Evolutionary conservation across 306 rosid genomes (phyloP).

Genomic region (Vigna reflexopilosa): DNA sequence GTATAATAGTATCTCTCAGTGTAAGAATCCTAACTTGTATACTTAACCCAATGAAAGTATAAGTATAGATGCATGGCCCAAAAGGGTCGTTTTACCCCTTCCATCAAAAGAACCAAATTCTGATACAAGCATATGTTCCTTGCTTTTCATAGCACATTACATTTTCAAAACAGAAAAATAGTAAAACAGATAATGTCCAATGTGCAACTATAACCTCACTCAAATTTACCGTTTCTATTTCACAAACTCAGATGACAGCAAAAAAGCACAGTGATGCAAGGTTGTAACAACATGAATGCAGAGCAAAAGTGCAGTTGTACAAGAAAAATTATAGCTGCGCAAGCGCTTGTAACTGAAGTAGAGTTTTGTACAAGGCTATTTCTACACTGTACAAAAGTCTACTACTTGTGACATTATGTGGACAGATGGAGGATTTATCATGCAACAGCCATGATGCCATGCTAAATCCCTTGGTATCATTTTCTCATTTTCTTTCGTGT

Average conservation of each 20-base stretch:
- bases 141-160: slow-evolving; percentile 54
- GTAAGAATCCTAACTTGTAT: slow-evolving; percentile 30
- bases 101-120: slow-evolving; percentile 5
- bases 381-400: neutral
- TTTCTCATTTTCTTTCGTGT: slow-evolving; percentile 44
- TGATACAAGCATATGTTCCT: slow-evolving; percentile 57
- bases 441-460: neutral
- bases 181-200: too few species aligned
- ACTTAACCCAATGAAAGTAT: neutral
- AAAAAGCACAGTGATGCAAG: neutral
- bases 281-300: neutral
- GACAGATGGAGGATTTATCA: neutral
- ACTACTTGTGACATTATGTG: neutral
- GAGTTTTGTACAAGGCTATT: neutral
- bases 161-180: neutral
- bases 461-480: neutral
- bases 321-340: too few species aligned
- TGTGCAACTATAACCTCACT: too few species aligned
- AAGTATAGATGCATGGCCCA: neutral
- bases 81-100: slow-evolving; percentile 38
- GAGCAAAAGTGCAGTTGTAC: neutral
- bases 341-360: neutral
- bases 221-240: too few species aligned
- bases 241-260: neutral
- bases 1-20: slow-evolving; percentile 36